These are phyloP conservation scores for Kwoniella sp. DNA, from an alignment of 768 basidiomycete species.

Conservation along the genomic window DNA sequence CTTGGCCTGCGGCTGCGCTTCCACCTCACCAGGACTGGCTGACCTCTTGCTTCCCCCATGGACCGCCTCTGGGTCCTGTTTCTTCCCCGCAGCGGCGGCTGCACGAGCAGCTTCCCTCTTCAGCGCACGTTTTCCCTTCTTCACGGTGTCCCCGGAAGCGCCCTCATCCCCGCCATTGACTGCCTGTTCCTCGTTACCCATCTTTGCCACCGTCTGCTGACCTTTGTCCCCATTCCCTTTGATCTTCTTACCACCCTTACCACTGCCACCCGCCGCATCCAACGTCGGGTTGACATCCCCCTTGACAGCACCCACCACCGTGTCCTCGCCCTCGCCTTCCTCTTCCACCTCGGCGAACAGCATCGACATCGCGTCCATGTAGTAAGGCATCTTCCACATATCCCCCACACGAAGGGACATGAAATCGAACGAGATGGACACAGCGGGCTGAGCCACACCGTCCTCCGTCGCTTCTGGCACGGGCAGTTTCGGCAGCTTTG, in stretches of 20 bases:
- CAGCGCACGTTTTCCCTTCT: neutral
- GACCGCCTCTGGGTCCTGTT: neutral
- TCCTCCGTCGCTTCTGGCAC: constrained; percentile 5
- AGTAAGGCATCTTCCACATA: constrained; percentile 81
- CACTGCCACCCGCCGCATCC: neutral
- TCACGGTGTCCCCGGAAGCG: too few species aligned
- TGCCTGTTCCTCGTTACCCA: neutral
- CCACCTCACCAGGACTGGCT: neutral
- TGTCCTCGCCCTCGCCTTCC: constrained; percentile 40
- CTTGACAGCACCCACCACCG: constrained; percentile 10
- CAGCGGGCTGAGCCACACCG: constrained; percentile 47
- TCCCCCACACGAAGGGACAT: constrained; percentile 66
- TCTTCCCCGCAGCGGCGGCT: neutral
- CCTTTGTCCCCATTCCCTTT: neutral
- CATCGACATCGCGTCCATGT: constrained; percentile 64
- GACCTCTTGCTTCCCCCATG: neutral
- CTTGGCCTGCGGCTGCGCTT: neutral
- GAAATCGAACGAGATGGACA: constrained; percentile 80
- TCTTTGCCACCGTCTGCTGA: neutral
- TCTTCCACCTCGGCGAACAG: constrained; percentile 48
- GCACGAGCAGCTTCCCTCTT: neutral
- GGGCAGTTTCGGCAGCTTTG: constrained; percentile 69
- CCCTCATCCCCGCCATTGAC: too few species aligned
- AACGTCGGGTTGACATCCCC: constrained; percentile 19
- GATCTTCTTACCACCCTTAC: neutral